These are phyloP conservation scores for Cladosporium phlei DNA, from an alignment of 2,329 filamentous ascomycete genomes.

Conservation along the genomic window DNA sequence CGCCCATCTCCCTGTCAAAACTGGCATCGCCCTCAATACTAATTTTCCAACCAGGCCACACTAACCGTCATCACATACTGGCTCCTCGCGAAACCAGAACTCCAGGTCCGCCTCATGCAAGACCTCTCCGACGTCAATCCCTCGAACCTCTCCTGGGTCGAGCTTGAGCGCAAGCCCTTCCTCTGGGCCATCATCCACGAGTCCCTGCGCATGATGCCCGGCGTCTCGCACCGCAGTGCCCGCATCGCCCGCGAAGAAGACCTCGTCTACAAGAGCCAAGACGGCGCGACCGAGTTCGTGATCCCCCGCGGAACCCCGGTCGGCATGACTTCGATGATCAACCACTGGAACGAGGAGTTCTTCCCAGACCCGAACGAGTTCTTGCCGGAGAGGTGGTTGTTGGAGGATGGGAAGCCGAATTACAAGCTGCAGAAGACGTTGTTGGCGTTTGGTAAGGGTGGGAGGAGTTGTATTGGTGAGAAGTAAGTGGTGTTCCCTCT, in stretches of 20 bases:
- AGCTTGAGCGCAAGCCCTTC: constrained; percentile 33
- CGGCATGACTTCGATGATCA: constrained; percentile 26
- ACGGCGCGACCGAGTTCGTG: constrained; percentile 4
- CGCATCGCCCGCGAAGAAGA: constrained; percentile 12
- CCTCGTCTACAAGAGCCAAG: constrained; percentile 6
- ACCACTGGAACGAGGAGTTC: constrained; percentile 25
- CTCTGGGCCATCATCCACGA: constrained; percentile 44
- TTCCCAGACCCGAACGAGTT: constrained; percentile 35
- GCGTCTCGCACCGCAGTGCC: constrained; percentile 7
- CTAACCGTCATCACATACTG: constrained; percentile 12
- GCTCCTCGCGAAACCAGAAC: constrained; percentile 13
- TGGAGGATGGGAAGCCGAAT: constrained; percentile 13
- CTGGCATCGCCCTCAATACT: no score
- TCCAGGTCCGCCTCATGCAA: constrained; percentile 10
- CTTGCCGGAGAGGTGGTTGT: constrained; percentile 35
- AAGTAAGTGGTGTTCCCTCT: constrained; percentile 15
- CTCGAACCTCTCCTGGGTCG: constrained; percentile 7
- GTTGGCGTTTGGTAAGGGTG: constrained; percentile 33
- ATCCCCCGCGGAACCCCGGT: constrained; percentile 25
- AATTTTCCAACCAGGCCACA: constrained; percentile 1
- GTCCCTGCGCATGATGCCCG: constrained; percentile 33
- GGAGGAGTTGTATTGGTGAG: constrained; percentile 30
- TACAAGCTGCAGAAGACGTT: constrained; percentile 27
- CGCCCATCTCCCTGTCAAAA: background rate
- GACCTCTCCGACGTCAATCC: constrained; percentile 13